These are phyloP conservation scores for Cladophialophora exuberans DNA, from an alignment of 2,329 filamentous ascomycete species.

Conservation along the genomic window DNA sequence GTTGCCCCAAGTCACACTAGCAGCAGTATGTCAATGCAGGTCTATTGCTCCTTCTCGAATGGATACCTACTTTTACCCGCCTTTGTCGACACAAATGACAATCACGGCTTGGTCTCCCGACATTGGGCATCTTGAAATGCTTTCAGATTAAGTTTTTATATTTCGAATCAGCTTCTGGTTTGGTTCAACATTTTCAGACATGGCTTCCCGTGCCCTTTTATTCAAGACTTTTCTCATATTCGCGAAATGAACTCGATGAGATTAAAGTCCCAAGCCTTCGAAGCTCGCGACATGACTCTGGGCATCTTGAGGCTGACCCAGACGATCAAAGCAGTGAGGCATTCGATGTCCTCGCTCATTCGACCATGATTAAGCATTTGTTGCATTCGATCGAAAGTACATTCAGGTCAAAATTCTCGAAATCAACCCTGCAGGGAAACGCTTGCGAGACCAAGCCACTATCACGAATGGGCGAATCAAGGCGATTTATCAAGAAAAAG, in stretches of 20 bases:
- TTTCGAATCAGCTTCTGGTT: conserved; percentile 5
- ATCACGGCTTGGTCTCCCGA: conserved; percentile 29
- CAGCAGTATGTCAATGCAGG: conserved; percentile 8
- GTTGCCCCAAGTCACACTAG: conserved; percentile 28
- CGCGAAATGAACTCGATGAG: conserved; percentile 11
- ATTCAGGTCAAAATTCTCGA: not conserved
- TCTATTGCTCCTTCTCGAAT: not conserved
- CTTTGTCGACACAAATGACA: conserved; percentile 29
- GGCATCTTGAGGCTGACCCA: not conserved
- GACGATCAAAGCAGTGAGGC: not conserved
- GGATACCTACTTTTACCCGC: conserved; percentile 26
- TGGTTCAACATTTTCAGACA: not conserved
- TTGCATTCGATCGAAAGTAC: not conserved
- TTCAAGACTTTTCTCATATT: conserved; percentile 4
- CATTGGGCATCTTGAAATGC: conserved; percentile 26
- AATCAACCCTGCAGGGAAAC: too few species aligned
- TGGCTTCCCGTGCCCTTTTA: conserved; percentile 4
- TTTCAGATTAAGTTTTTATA: not conserved
- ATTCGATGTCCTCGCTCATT: too few species aligned
- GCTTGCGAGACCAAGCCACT: too few species aligned
- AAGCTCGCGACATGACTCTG: not conserved
- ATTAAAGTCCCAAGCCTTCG: too few species aligned
- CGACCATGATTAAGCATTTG: too few species aligned
- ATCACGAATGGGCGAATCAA: too few species aligned
- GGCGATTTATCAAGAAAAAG: too few species aligned